Evolutionary conservation across 2,329 filamentous ascomycete genomes (phyloP).

Genomic region (Epichloe brachyelytri): DNA sequence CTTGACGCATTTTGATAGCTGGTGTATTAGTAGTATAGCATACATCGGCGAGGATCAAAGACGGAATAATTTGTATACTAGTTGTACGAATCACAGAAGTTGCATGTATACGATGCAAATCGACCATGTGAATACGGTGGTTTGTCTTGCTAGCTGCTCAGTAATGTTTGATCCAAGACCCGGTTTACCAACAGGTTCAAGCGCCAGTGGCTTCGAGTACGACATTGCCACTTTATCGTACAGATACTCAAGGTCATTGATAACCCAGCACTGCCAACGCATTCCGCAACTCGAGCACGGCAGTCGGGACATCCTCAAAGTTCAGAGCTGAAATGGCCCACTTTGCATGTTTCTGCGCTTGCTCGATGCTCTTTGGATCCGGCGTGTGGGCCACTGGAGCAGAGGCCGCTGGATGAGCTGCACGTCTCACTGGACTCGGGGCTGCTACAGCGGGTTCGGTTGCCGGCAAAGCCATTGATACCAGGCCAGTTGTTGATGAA

Average conservation of each 20-base stretch:
- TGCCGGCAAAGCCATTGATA: rapidly evolving
- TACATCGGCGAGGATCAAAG: background rate
- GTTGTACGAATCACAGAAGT: constrained; percentile 1
- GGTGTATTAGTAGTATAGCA: background rate
- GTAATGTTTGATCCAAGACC: too few relatives aligned
- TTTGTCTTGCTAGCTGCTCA: background rate
- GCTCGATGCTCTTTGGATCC: constrained; percentile 48
- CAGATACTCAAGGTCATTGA: constrained; percentile 8
- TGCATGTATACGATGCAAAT: background rate
- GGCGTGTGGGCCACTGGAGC: constrained; percentile 6
- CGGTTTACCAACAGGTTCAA: too few relatives aligned
- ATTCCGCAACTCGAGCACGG: constrained; percentile 67
- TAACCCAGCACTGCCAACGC: constrained; percentile 63
- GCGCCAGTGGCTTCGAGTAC: too few relatives aligned
- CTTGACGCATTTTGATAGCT: constrained; percentile 3
- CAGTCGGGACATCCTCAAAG: constrained; percentile 89
- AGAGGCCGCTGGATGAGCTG: constrained; percentile 2
- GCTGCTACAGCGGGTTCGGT: background rate
- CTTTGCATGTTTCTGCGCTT: constrained; percentile 88
- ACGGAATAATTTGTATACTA: constrained; percentile 5
- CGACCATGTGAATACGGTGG: background rate
- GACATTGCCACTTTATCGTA: too few relatives aligned
- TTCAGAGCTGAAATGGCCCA: constrained; percentile 96
- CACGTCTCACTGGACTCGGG: constrained; percentile 7
- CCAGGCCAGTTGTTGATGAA: background rate